Evolutionary conservation across 2,329 filamentous ascomycete species (phyloP), one percentile per base, ranked within the genome.

Genomic region (Fusarium zealandicum): DNA sequence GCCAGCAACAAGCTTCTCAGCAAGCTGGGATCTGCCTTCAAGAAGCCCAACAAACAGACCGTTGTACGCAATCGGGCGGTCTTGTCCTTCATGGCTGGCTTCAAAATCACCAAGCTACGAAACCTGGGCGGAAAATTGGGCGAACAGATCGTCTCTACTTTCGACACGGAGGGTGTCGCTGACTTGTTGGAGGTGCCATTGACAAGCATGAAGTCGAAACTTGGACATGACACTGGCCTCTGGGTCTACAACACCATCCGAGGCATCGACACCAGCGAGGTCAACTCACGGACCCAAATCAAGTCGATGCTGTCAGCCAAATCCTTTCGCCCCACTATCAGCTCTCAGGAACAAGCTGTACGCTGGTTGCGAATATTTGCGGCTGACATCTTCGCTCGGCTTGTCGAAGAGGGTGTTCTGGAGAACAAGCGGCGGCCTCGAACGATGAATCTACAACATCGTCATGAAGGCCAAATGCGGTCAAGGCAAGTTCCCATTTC

Each of bases 251-350:
- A 89, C 48, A 89, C 88, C 10, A 88, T 98, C 46, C 86, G 95
- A 10, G 95, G 95, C 1, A 85, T 93, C 56, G 95, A 99, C 72
- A 78, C 80, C 42, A 95, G 89, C 66, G 93, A 97, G 73, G 92
- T 99, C 62, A 97, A 92, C 68, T 84, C 92, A 22, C 82, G 93
- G 44, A 96, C 92, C 1, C 90, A 95, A 68, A 96, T 97, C 77
- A 97, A 98, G 72, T 95, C 90, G 13, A 98, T 99, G 93, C 80
- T 98, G 12, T 97, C 92, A 2, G 93, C 95, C 16, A 99, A 99
- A 71, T 96, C 92, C 0, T 99, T 99, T 69, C 83, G 90, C 20
- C 95, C 95, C 0, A 86, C 82, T 50, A 93, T 98, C 70, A 90
- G 86, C 63, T 88, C 81, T 2, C 77, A 84, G 14, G 91, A 95